Conservation (phyloP, 345 rosid species). For the Populus alba region DNA sequence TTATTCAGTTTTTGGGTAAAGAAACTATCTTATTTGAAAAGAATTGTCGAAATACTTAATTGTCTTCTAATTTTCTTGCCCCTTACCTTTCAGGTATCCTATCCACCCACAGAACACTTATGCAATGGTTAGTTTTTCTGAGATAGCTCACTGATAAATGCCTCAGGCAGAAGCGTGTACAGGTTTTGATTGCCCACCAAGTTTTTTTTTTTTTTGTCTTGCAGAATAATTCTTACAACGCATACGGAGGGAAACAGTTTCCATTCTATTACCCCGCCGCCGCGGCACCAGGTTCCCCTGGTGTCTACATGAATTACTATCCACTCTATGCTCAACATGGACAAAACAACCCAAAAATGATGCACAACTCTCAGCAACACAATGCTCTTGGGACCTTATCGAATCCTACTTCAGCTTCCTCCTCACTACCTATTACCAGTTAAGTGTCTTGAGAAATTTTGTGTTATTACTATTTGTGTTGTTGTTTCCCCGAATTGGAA, state of each 20-base stretch:
- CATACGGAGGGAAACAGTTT: constrained; percentile 1
- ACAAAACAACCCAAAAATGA: background rate
- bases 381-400: background rate
- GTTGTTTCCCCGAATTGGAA: background rate
- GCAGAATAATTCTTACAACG: background rate
- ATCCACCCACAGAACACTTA: background rate
- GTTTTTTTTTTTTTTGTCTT: background rate
- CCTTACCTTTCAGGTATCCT: background rate
- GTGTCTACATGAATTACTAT: background rate
- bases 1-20: background rate
- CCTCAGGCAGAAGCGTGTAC: background rate
- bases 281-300: background rate
- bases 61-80: background rate
- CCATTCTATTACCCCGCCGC: background rate
- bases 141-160: background rate
- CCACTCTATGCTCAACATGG: background rate
- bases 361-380: background rate
- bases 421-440: background rate
- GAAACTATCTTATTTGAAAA: background rate
- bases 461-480: background rate
- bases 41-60: background rate
- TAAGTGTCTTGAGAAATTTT: background rate
- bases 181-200: background rate
- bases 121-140: background rate
- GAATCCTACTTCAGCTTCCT: background rate